Percentiles rank a stretch among this genome's conserved stretches.
These are phyloP conservation scores for Nigrospora sphaerica DNA, from an alignment of 2,329 filamentous ascomycete species.

Conservation along the genomic window DNA sequence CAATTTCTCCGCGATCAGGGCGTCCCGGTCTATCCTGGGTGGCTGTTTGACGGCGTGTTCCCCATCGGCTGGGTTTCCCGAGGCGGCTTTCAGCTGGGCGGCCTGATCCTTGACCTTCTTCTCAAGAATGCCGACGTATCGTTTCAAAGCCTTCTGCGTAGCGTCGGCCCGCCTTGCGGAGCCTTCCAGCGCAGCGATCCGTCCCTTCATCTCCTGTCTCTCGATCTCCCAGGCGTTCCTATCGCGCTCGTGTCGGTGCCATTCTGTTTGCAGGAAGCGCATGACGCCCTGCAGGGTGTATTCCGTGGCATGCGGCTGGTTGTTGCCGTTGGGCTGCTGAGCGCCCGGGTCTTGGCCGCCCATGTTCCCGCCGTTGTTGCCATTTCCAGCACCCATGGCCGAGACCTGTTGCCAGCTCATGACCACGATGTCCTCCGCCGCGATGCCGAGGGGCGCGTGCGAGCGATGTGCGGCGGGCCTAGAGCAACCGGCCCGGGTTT, in stretches of 20 bases:
- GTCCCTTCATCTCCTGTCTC: conserved; percentile 96
- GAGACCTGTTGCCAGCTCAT: conserved; percentile 30
- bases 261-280: conserved; percentile 98
- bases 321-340: conserved; percentile 33
- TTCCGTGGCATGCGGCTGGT: conserved; percentile 52
- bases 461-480: background rate
- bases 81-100: conserved; percentile 56
- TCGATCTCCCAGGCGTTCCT: conserved; percentile 99
- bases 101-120: conserved; percentile 80
- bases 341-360: conserved; percentile 30
- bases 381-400: conserved; percentile 34
- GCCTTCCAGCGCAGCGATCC: conserved; percentile 91
- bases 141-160: conserved; percentile 80
- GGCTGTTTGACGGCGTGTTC: conserved; percentile 37
- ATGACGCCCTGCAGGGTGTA: conserved; percentile 75
- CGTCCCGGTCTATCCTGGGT: conserved; percentile 33
- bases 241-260: conserved; percentile 96
- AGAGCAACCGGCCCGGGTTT: background rate
- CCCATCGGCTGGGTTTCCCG: conserved; percentile 30
- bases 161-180: conserved; percentile 81
- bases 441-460: background rate
- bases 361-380: conserved; percentile 35
- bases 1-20: conserved; percentile 50
- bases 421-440: conserved; percentile 1
- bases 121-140: conserved; percentile 86